Evolutionary conservation across 148 eudicot species (phyloP).

Genomic region (Fagopyrum esculentum): DNA sequence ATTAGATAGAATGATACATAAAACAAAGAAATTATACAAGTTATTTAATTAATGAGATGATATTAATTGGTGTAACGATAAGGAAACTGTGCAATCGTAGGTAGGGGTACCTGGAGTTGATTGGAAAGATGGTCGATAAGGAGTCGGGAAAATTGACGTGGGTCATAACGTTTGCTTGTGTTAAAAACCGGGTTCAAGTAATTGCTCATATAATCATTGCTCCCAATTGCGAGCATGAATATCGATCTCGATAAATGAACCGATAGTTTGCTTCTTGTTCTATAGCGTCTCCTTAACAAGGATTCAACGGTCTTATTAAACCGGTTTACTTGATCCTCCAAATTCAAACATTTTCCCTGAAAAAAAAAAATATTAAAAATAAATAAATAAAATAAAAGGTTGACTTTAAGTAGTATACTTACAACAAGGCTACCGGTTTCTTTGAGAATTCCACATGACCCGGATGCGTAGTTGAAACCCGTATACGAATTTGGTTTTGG

Average conservation of each 20-base stretch:
- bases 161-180: constrained; percentile 27
- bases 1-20: no score
- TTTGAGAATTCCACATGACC: constrained; percentile 55
- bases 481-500: constrained; percentile 11
- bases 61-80: no score
- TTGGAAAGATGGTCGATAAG: no score
- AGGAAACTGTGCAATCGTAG: background rate
- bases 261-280: constrained; percentile 14
- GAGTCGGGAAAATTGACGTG: no score
- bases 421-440: constrained; percentile 31
- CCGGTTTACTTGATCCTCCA: constrained; percentile 38
- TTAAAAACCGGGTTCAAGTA: constrained; percentile 20
- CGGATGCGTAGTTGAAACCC: constrained; percentile 72
- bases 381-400: no score
- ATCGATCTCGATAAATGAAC: constrained; percentile 39
- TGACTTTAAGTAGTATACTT: background rate
- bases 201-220: constrained; percentile 46
- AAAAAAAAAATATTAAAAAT: background rate
- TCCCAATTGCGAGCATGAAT: constrained; percentile 38
- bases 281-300: constrained; percentile 15
- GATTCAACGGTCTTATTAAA: constrained; percentile 36
- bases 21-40: no score
- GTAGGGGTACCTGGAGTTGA: background rate
- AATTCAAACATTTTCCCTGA: constrained; percentile 56
- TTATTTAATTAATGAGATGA: no score